Percentiles rank a stretch among this genome's conserved stretches.
Evolutionary conservation across 1,139 yeast genomes (phyloP).

Genomic region (Yamadazyma diddensiae): DNA sequence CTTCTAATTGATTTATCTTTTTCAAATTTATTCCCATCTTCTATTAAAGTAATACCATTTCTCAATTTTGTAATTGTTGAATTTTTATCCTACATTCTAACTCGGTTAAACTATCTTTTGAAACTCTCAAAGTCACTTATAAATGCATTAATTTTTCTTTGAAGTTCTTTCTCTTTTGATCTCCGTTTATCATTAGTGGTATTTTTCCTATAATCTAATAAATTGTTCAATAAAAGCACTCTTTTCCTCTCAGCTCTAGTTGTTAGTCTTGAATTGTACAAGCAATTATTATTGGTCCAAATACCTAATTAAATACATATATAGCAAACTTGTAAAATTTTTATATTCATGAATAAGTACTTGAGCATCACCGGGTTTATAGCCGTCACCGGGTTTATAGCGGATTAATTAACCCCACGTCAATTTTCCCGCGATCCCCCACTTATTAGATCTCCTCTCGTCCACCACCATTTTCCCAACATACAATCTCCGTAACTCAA

Average conservation of each 20-base stretch:
- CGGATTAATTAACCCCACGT: too few species aligned
- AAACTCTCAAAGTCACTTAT: constrained; percentile 79
- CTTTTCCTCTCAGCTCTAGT: constrained; percentile 92
- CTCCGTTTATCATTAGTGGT: constrained; percentile 74
- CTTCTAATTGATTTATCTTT: constrained; percentile 72
- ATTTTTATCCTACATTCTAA: constrained; percentile 76
- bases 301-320: too few species aligned
- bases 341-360: too few species aligned
- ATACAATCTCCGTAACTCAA: too few species aligned
- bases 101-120: constrained; percentile 72
- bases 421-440: too few species aligned
- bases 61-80: constrained; percentile 88
- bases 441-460: too few species aligned
- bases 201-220: constrained; percentile 83
- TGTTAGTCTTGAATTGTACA: constrained; percentile 85
- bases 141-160: constrained; percentile 72
- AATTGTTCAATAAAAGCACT: constrained; percentile 66
- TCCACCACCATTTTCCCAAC: too few species aligned
- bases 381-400: too few species aligned
- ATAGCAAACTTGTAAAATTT: too few species aligned
- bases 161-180: constrained; percentile 80
- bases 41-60: constrained; percentile 81
- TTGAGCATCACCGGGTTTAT: too few species aligned
- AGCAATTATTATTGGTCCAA: too few species aligned
- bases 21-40: constrained; percentile 82